phyloP scores from a whole-genome alignment of 768 basidiomycete genomes.

The Hygrophorus pudorinus region DNA sequence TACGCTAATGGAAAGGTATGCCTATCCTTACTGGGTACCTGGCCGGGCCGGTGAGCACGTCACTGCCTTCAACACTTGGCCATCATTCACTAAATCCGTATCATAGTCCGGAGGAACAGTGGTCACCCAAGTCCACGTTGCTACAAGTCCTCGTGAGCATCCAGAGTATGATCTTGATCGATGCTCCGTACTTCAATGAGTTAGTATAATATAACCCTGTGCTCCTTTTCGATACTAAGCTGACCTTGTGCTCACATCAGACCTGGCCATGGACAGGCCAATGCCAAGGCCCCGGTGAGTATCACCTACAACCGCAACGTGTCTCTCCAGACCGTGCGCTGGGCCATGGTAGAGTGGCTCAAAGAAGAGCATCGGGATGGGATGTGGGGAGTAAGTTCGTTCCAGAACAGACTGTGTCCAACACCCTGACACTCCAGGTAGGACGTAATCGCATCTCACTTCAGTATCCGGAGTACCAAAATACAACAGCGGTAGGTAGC shows the following conservation, averaged over 20 bases:
- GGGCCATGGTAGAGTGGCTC: slow-evolving; percentile 49
- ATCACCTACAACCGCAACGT: slow-evolving; percentile 38
- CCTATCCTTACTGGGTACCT: slow-evolving; percentile 46
- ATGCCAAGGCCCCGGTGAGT: slow-evolving; percentile 23
- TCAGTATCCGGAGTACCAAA: slow-evolving; percentile 4
- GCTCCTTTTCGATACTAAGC: neutral
- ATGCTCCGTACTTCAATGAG: slow-evolving; percentile 50
- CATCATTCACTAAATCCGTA: neutral
- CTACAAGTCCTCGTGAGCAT: slow-evolving; percentile 49
- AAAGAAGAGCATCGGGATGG: slow-evolving; percentile 29
- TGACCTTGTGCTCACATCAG: slow-evolving; percentile 17
- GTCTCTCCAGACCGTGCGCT: slow-evolving; percentile 32
- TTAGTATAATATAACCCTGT: slow-evolving; percentile 16
- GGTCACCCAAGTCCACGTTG: slow-evolving; percentile 41
- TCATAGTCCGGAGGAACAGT: slow-evolving; percentile 32
- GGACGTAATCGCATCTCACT: slow-evolving; percentile 9
- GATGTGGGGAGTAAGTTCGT: slow-evolving; percentile 34
- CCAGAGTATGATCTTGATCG: slow-evolving; percentile 49
- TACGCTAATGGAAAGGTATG: slow-evolving; percentile 42
- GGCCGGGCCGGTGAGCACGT: slow-evolving; percentile 34
- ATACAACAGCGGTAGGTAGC: slow-evolving; percentile 5
- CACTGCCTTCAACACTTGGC: neutral
- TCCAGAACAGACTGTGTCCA: neutral
- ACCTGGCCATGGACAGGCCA: slow-evolving; percentile 37
- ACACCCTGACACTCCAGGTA: neutral